Percentiles rank a stretch among this genome's conserved stretches.
These are phyloP conservation scores for Carex scoparia DNA, from an alignment of 176 grass and related monocot species.

Conservation along the genomic window DNA sequence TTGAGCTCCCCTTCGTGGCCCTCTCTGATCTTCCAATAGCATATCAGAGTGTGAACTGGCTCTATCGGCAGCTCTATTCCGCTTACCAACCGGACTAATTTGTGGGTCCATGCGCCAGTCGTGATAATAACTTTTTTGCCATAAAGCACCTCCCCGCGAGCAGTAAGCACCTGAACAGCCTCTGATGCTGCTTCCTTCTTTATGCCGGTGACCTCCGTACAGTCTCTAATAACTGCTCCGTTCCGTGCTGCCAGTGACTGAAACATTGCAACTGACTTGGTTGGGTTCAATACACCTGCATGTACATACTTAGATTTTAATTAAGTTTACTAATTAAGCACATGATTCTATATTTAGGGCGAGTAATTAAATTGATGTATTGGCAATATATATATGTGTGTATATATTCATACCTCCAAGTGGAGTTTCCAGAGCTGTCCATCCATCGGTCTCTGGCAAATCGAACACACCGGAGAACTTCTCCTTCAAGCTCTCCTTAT, in stretches of 20 bases:
- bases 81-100: conserved; percentile 35
- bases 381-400: background rate
- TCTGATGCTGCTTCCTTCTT: conserved; percentile 27
- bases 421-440: conserved; percentile 41
- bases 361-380: background rate
- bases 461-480: conserved; percentile 39
- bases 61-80: conserved; percentile 50
- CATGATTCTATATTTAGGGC: background rate
- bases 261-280: conserved; percentile 95
- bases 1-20: conserved; percentile 43
- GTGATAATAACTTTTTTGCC: conserved; percentile 58
- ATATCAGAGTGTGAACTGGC: conserved; percentile 57
- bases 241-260: conserved; percentile 53
- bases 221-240: conserved; percentile 59
- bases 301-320: background rate
- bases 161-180: conserved; percentile 26
- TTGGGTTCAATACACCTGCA: conserved; percentile 75
- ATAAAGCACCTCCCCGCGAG: conserved; percentile 34
- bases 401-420: conserved; percentile 2
- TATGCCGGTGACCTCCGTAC: conserved; percentile 41
- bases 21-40: conserved; percentile 73
- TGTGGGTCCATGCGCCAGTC: conserved; percentile 52
- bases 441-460: conserved; percentile 35
- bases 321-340: background rate
- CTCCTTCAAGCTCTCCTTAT: background rate